Conservation (phyloP, 345 rosid species). For the Dipteronia sinensis region DNA sequence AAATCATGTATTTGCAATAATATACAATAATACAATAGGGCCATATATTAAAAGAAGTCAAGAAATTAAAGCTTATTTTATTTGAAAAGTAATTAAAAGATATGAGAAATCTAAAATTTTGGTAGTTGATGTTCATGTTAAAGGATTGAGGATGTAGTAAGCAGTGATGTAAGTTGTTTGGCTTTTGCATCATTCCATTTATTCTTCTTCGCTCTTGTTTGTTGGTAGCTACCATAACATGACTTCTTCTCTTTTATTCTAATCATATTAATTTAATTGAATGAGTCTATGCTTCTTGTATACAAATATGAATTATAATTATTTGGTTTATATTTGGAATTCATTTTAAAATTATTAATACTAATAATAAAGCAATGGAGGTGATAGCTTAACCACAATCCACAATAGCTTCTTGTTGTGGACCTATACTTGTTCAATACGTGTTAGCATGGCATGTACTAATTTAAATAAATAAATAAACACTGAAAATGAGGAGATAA, state of each 20-base stretch:
- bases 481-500: too few species aligned
- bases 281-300: too few species aligned
- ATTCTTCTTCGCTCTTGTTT: not conserved
- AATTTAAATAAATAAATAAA: too few species aligned
- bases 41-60: not conserved
- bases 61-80: too few species aligned
- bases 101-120: not conserved
- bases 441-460: too few species aligned
- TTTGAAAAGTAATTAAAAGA: not conserved
- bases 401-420: not conserved
- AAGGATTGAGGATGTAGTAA: not conserved
- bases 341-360: not conserved
- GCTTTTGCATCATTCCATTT: not conserved
- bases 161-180: not conserved
- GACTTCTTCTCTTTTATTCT: too few species aligned
- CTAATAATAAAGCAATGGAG: not conserved
- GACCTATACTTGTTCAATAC: too few species aligned
- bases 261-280: too few species aligned
- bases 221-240: not conserved
- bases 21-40: not conserved
- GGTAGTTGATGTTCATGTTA: not conserved
- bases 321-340: not conserved
- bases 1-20: not conserved
- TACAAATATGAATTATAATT: not conserved
- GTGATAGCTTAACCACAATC: not conserved